Conservation (phyloP, 495 filamentous ascomycete genomes). For the Aspergillus taichungensis region DNA sequence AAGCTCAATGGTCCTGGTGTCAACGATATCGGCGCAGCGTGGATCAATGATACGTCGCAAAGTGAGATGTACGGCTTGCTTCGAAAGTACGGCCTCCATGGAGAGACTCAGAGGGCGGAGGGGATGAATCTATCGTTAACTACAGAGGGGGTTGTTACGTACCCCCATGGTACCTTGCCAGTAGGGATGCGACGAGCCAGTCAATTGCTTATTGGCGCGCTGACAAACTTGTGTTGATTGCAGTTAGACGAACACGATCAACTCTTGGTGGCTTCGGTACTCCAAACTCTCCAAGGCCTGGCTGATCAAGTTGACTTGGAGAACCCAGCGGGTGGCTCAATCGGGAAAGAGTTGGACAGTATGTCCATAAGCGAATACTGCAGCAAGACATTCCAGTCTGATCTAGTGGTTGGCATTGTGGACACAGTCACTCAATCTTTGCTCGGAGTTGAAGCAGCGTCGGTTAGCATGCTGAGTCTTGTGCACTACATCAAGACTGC, state of each 20-base stretch:
- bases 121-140: constrained; percentile 22
- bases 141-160: constrained; percentile 10
- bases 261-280: no score
- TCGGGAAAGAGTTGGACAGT: constrained; percentile 1
- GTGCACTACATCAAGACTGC: constrained; percentile 39
- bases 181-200: not conserved
- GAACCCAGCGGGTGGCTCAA: constrained; percentile 1
- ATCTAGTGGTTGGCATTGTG: not conserved
- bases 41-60: constrained; percentile 44
- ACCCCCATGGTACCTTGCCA: constrained; percentile 13
- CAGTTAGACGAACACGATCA: no score
- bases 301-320: constrained; percentile 2
- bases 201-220: no score
- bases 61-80: constrained; percentile 26
- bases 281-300: constrained; percentile 3
- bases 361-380: not conserved
- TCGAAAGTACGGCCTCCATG: constrained; percentile 27
- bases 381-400: not conserved
- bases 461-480: constrained; percentile 37
- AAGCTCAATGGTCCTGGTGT: constrained; percentile 10
- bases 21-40: constrained; percentile 40
- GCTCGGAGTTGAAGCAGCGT: constrained; percentile 30
- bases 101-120: constrained; percentile 25
- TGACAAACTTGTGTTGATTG: no score
- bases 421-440: constrained; percentile 14